Evolutionary conservation across 2,329 filamentous ascomycete genomes (phyloP), one percentile per base, ranked within the genome.

Genomic region (Diplodia seriata): DNA sequence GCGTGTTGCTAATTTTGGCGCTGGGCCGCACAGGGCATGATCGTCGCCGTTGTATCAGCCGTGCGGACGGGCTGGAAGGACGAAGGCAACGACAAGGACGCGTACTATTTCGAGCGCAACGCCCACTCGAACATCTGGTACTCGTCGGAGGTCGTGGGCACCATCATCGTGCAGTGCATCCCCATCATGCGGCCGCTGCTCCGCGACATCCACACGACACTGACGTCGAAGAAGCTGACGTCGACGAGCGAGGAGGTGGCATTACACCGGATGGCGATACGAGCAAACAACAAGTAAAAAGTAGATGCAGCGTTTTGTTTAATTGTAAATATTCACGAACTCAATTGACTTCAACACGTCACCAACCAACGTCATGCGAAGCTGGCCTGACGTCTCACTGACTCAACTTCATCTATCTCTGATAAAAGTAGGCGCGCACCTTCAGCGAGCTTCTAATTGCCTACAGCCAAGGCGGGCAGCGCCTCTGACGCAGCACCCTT

Each of bases 101-200:
- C 77, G 36, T 81, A 76, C 70, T 85, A 85, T 70, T 84, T 84
- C 68, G 85, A 80, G 79, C 80, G 81, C 57, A 81, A 83, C 69
- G 82, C 78, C 12, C 74, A 82, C 69, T 81, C 80, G 0, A 82
- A 83, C 70, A 76, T 84, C 66, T 83, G 81, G 81, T 82, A 85
- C 73, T 84, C 82, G 0, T 84, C 83, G 18, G 84, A 86, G 73
- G 77, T 85, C 65, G 79, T 82, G 9, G 84, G 84, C 65, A 86
- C 84, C 31, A 85, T 86, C 70, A 85, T 86, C 53, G 84, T 85
- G 4, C 84, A 85, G 70, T 86, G 83, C 69, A 82, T 86, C 2
- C 84, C 84, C 2, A 81, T 86, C 18, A 72, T 86, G 8, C 80
- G 84, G 11, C 82, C 84, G 0, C 78, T 86, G 23, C 70, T 86